Base-by-base conservation (phyloP, 768 basidiomycete species). In the Rhodotorula taiwanensis region DNA sequence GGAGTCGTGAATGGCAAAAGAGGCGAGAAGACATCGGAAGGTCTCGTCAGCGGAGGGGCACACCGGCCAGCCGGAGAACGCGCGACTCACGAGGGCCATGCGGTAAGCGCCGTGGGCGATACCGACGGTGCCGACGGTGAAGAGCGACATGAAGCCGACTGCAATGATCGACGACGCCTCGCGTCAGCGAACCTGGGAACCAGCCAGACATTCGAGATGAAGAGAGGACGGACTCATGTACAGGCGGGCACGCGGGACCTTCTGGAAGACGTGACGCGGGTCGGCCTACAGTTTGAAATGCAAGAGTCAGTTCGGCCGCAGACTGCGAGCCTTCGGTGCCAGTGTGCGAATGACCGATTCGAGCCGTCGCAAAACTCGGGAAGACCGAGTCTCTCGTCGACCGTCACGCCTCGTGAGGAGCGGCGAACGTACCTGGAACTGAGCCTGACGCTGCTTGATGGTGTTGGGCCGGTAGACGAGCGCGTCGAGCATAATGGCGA, bases 111-210 rank as follows among this genome's bases (percentile, higher is more conserved):
- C 66, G 41, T 60, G 55, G 47, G 42, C 4, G 51, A 62, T 48
- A 41, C 66, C 66, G 50, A 56, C 21, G 27, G 48, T 57, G 50
- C 66, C 66, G 28, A 68, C 43, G 48, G 54, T 30, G 55, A 68
- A 68, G 51, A 68, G 42, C 43, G 55, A 45, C 62, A 68, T 57
- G 66, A 60, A 68, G 30, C 58, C 54, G 52, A 43, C 64, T 65
- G 53, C 44, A 10, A 41, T 10, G 11, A 18, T 10, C 39, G 39
- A 41, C 39, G 39, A 41, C 39, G 18, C 39, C n/a, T 23, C 33
- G 28, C 39, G 28, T 28, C 20, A 11, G n/a, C 23, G 14, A 18
- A 7, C 11, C 18, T 3, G 45, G 14, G 25, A 10, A 25, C 45
- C 44, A 6, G 7, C 5, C n/a, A 30, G 47, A n/a, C n/a, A n/a